Percentiles rank a stretch among this genome's conserved stretches.
These are phyloP conservation scores for Potentilla sterilis DNA, from an alignment of 306 rosid species.

Conservation along the genomic window DNA sequence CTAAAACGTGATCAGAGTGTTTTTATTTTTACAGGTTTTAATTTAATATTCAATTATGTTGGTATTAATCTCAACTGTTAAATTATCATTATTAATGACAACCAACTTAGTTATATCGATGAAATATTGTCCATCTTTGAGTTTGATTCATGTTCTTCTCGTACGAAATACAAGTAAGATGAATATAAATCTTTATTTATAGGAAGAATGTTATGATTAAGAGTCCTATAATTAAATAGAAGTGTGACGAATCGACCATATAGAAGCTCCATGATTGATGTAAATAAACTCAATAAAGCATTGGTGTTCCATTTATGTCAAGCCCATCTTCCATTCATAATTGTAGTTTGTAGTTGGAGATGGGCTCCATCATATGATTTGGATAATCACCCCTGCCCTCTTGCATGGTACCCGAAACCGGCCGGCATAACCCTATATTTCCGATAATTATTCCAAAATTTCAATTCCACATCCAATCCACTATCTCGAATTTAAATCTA, in stretches of 20 bases:
- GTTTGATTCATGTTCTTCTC: too few species aligned
- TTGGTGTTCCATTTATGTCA: background rate
- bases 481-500: background rate
- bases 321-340: background rate
- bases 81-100: too few species aligned
- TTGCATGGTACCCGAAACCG: background rate
- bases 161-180: too few species aligned
- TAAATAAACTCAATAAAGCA: background rate
- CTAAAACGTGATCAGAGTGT: too few species aligned
- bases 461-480: background rate
- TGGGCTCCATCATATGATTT: background rate
- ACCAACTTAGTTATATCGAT: too few species aligned
- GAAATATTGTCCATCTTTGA: too few species aligned
- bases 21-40: too few species aligned
- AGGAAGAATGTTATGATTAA: too few species aligned
- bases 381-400: background rate
- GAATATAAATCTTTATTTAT: too few species aligned
- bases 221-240: background rate
- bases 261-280: background rate
- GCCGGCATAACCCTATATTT: background rate
- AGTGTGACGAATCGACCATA: background rate
- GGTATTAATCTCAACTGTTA: too few species aligned
- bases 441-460: background rate
- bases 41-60: too few species aligned
- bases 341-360: background rate